Conservation (phyloP, 208 protist species). For the Eutreptiella sp. region DNA sequence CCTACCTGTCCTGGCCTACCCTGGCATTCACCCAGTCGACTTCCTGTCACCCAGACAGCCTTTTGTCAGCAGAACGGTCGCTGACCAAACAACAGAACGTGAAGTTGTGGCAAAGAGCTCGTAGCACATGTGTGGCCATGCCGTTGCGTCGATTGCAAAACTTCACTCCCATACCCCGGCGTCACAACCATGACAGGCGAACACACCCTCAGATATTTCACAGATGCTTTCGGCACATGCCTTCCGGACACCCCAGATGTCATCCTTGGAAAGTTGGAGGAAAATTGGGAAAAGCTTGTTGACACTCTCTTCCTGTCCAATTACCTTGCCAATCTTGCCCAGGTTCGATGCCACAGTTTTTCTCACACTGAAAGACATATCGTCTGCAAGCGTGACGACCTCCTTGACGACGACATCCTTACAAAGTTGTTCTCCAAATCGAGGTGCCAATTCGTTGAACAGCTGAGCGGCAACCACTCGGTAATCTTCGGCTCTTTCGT, state of each 20-base stretch:
- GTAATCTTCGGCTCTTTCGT: constrained; percentile 88
- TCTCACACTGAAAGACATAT: constrained; percentile 76
- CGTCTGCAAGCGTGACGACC: constrained; percentile 68
- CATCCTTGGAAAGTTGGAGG: constrained; percentile 77
- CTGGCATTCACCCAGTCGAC: too few species aligned
- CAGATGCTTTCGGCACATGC: constrained; percentile 79
- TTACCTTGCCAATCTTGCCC: constrained; percentile 52
- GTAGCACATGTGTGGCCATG: too few species aligned
- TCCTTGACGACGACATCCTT: constrained; percentile 62
- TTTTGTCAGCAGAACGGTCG: too few species aligned
- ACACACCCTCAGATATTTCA: constrained; percentile 46
- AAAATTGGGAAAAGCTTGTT: constrained; percentile 68
- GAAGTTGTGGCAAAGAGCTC: too few species aligned
- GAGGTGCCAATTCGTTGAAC: constrained; percentile 69
- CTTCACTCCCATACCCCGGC: too few species aligned
- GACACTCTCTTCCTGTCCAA: constrained; percentile 48
- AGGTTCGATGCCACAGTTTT: constrained; percentile 71
- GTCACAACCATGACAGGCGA: too few species aligned
- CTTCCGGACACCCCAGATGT: constrained; percentile 91
- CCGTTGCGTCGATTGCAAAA: too few species aligned
- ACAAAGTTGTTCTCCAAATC: constrained; percentile 63
- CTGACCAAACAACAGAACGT: too few species aligned
- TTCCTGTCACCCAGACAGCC: too few species aligned
- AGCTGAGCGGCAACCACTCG: constrained; percentile 79
- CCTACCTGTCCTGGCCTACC: too few species aligned